phyloP scores from a whole-genome alignment of 208 protist genomes.

The Leishmania amazonensis region DNA sequence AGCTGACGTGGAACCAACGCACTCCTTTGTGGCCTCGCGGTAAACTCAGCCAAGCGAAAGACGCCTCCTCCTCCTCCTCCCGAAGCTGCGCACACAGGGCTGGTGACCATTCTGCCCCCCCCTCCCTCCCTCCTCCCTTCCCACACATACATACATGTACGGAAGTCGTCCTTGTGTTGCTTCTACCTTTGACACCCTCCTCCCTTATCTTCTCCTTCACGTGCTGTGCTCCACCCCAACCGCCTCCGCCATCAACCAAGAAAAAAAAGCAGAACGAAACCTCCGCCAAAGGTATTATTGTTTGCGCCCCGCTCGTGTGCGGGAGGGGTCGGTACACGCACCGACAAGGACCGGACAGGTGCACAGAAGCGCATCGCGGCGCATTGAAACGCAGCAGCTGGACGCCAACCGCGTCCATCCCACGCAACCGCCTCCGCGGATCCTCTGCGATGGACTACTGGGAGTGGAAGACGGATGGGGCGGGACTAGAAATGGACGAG shows the following conservation, averaged over 20 bases:
- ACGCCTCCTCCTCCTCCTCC: not conserved
- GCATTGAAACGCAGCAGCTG: not conserved
- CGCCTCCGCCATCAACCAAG: not conserved
- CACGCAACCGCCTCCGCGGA: not conserved
- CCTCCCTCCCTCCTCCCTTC: too few species aligned
- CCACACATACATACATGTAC: too few species aligned
- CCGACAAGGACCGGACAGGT: not conserved
- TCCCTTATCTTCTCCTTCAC: too few species aligned
- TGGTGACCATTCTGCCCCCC: not conserved
- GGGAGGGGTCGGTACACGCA: not conserved
- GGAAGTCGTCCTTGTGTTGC: too few species aligned
- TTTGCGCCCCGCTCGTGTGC: not conserved
- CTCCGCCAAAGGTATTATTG: too few species aligned
- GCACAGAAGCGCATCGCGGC: not conserved
- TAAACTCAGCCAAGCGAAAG: not conserved
- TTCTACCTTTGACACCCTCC: too few species aligned
- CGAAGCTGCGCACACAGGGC: not conserved
- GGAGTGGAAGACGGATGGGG: constrained; percentile 34
- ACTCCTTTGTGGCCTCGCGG: not conserved
- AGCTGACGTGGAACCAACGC: too few species aligned
- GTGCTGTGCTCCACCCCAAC: not conserved
- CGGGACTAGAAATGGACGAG: constrained; percentile 45
- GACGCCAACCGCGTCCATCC: not conserved
- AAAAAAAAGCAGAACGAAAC: not conserved
- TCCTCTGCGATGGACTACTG: constrained; percentile 53